These are phyloP conservation scores for Ophiostoma sp. DNA, from an alignment of 2,329 filamentous ascomycete genomes.

Conservation along the genomic window DNA sequence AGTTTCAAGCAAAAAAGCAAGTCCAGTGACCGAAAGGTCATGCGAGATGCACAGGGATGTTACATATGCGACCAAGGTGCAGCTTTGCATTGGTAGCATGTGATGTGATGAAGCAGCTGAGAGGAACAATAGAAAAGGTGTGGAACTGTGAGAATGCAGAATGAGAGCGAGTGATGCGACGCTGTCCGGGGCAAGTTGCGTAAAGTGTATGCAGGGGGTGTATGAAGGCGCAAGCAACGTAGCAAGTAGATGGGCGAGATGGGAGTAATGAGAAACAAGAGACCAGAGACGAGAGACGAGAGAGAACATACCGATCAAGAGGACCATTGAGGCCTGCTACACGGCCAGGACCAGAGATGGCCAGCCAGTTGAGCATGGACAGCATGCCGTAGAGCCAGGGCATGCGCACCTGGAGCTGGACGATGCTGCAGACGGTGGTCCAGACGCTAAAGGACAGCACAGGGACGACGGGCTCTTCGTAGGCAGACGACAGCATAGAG, in stretches of 20 bases:
- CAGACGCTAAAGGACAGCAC: slow-evolving; percentile 74
- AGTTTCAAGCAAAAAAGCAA: background rate
- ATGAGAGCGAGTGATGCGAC: background rate
- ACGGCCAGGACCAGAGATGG: slow-evolving; percentile 67
- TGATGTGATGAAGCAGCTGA: background rate
- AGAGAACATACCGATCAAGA: slow-evolving; percentile 76
- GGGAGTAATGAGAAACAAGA: background rate
- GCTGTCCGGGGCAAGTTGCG: background rate
- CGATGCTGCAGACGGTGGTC: slow-evolving; percentile 64
- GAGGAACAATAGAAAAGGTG: background rate
- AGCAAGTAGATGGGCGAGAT: slow-evolving; percentile 21
- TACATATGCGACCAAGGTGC: background rate
- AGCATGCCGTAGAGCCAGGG: slow-evolving; percentile 79
- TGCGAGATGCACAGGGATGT: slow-evolving; percentile 22
- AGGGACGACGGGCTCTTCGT: slow-evolving; percentile 42
- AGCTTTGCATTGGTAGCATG: background rate
- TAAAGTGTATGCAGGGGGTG: slow-evolving; percentile 4
- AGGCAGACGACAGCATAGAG: slow-evolving; percentile 15
- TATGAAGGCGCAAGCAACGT: background rate
- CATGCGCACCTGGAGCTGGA: slow-evolving; percentile 75
- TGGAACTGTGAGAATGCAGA: background rate
- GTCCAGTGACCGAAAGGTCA: slow-evolving; percentile 24
- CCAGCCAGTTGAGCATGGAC: slow-evolving; percentile 69
- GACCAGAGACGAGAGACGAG: background rate
- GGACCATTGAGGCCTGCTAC: slow-evolving; percentile 69